Evolutionary conservation across 257 asterid species (phyloP), one percentile per base, ranked within the genome.

Genomic region (Solanum tarapatanum): DNA sequence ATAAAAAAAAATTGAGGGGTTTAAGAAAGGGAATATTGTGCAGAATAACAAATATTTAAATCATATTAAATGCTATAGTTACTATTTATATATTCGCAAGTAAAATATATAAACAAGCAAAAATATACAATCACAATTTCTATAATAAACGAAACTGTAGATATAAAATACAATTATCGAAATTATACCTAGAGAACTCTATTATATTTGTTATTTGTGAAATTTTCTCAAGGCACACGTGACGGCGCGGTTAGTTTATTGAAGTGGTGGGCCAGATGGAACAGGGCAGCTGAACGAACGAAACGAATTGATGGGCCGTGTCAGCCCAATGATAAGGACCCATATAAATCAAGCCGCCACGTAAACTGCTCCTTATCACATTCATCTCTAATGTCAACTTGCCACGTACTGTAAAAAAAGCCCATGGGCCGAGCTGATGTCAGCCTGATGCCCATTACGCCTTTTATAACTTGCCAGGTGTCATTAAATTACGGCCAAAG

Each of bases 271-370:
- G 64, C 64, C n/a, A 55, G 10, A 55, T 17, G 64, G 9, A 55
- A 55, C 64, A 55, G 64, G 64, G 64, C 64, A 55, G 64, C 64
- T 55, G 64, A 55, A 55, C 64, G 62, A 51, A 51, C 62, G n/a
- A 51, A 51, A 51, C 62, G 64, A 55, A 17, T 55, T 55, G 64
- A 55, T 55, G 64, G 64, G 64, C 64, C 64, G n/a, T 16, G n/a
- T 55, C n/a, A 2, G 64, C 64, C 64, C 10, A 55, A 55, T 55
- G 64, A 17, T 2, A 45, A 45, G 19, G 58, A 45, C 58, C 58
- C 58, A 13, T 13, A 17, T 55, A 19, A 55, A 58, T n/a, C 24
- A 88, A 83, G 79, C 88, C 87, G 88, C 92, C 93, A 86, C 93
- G 93, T 90, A 85, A 45, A 86, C 14, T 73, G 85, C 87, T 62